Base-by-base conservation (phyloP, 2,329 filamentous ascomycete species). In the Colletotrichum sp. region DNA sequence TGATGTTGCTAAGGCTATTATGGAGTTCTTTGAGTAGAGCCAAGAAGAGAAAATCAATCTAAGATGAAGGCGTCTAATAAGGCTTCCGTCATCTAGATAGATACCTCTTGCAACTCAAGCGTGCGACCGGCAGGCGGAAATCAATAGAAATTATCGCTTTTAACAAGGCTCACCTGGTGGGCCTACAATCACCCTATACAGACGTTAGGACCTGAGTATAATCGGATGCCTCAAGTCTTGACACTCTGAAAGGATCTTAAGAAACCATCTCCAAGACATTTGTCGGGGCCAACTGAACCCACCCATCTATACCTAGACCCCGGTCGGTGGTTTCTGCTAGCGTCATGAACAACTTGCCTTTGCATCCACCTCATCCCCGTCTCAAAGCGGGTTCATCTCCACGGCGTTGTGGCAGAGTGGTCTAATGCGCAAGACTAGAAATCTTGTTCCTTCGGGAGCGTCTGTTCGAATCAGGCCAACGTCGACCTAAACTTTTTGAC, bases 1-100 rank as follows among this genome's bases (percentile, higher is more conserved):
- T 13, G 85, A 86, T 3, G 82, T 90, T 28, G 81, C 88, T 34
- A 81, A 81, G 67, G 82, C 84, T 24, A 81, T 90, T 7, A 67
- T 74, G 10, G 82, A 83, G 7, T 89, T 89, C 71, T 80, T 87
- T 71, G 83, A 21, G 10, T 52, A 52, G n/a, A 48, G 4, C 13
- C 43, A 4, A 2, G 43, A n/a, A 48, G n/a, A 21, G 12, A n/a
- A 9, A 43, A 43, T 12, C 12, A 48, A 48, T 48, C n/a, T 2
- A 48, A 21, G n/a, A 52, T 52, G n/a, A 52, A 52, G n/a, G 6
- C 4, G n/a, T 21, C n/a, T 13, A 6, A 52, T n/a, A 7, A 13
- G 12, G 4, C 43, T 52, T 21, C 13, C n/a, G n/a, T 13, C 5
- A 13, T 52, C 7, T 5, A 52, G 10, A 3, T 3, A 52, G 5